Conservation (phyloP, 2,329 filamentous ascomycete species). For the Pseudogymnoascus sp. region DNA sequence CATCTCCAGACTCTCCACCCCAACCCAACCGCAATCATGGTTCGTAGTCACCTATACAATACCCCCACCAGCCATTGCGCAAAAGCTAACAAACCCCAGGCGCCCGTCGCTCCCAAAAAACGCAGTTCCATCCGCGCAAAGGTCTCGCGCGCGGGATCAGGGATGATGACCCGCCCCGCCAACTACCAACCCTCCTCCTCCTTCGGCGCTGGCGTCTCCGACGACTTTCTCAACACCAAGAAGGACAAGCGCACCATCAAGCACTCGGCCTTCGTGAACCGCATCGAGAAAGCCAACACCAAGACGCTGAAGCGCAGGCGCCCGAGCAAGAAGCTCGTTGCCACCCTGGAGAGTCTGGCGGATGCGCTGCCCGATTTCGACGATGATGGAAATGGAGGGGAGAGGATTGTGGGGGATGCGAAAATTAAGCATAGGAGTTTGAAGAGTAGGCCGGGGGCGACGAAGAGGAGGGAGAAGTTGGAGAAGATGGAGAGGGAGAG, state of each 20-base stretch:
- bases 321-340: constrained; percentile 69
- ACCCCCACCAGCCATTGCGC: background rate
- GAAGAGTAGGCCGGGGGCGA: constrained; percentile 66
- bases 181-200: constrained; percentile 32
- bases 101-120: constrained; percentile 36
- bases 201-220: constrained; percentile 41
- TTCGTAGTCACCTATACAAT: background rate
- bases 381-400: constrained; percentile 36
- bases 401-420: constrained; percentile 40
- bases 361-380: constrained; percentile 65
- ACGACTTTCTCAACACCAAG: constrained; percentile 65
- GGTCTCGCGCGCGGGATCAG: constrained; percentile 44
- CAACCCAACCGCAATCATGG: constrained; percentile 14
- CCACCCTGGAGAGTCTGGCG: constrained; percentile 68
- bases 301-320: constrained; percentile 58
- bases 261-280: constrained; percentile 71
- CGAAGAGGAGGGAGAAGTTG: constrained; percentile 76
- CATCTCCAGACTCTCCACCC: background rate
- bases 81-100: constrained; percentile 28
- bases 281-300: constrained; percentile 57
- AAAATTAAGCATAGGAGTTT: constrained; percentile 70
- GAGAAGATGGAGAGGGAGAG: constrained; percentile 75
- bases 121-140: constrained; percentile 52
- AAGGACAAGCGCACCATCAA: constrained; percentile 78
- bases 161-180: constrained; percentile 19